These are phyloP conservation scores for Annona squamosa DNA, from an alignment of 164 flowering plant species.

Conservation along the genomic window DNA sequence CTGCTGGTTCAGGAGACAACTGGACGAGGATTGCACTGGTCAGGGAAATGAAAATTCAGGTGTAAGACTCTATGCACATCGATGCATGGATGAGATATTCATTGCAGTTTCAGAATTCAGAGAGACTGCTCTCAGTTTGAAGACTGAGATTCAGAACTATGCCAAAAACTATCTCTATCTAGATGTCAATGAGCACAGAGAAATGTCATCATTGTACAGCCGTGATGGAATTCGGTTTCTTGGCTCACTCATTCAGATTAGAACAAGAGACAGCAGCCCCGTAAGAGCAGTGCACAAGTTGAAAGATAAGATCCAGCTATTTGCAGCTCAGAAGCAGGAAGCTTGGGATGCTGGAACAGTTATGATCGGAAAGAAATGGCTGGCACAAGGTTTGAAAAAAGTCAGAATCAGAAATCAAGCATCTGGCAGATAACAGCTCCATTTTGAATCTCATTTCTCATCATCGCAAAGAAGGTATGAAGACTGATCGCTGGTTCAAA, in stretches of 20 bases:
- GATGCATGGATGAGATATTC: slow-evolving; percentile 85
- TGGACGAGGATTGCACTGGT: slow-evolving; percentile 26
- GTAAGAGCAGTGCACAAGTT: slow-evolving; percentile 77
- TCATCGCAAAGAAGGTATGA: slow-evolving; percentile 78
- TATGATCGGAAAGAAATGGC: slow-evolving; percentile 77
- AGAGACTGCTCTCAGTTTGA: slow-evolving; percentile 45
- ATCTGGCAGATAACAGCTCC: slow-evolving; percentile 49
- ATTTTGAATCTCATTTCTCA: slow-evolving; percentile 52
- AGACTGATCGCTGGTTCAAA: slow-evolving; percentile 94
- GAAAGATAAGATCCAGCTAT: slow-evolving; percentile 63
- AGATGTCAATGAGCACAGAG: slow-evolving; percentile 35
- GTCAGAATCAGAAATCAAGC: slow-evolving; percentile 82
- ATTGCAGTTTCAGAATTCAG: slow-evolving; percentile 59
- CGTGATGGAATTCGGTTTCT: slow-evolving; percentile 47
- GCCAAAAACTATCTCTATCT: slow-evolving; percentile 41
- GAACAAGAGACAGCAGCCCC: slow-evolving; percentile 44
- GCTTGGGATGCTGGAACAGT: slow-evolving; percentile 60
- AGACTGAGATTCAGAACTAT: slow-evolving; percentile 40
- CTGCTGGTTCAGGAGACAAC: slow-evolving; percentile 73
- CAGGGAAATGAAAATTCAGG: slow-evolving; percentile 15
- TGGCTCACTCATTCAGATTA: slow-evolving; percentile 45
- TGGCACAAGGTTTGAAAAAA: slow-evolving; percentile 76
- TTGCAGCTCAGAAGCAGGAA: slow-evolving; percentile 69
- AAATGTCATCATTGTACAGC: slow-evolving; percentile 34
- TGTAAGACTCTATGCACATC: slow-evolving; percentile 54